A percentile compares a stretch with the other conserved stretches of the same genome.
These are phyloP conservation scores for Tulasnella sp. DNA, from an alignment of 768 basidiomycete genomes.

Conservation along the genomic window DNA sequence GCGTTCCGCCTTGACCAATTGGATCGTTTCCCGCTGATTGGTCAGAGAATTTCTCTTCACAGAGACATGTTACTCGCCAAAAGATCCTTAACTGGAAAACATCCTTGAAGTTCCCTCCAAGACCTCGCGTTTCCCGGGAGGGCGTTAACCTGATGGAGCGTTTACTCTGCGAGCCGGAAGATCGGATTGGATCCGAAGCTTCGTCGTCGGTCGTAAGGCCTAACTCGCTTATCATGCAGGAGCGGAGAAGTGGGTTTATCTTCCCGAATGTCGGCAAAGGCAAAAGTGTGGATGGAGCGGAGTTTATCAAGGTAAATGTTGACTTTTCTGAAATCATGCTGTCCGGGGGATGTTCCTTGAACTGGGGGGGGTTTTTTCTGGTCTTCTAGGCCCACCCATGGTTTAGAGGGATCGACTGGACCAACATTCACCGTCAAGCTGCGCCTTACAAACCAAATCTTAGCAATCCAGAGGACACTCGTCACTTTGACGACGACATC, in stretches of 20 bases:
- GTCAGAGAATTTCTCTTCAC: conserved; percentile 6
- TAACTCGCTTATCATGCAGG: conserved; percentile 63
- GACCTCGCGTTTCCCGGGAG: conserved; percentile 76
- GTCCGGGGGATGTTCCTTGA: not conserved
- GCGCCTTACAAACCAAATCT: conserved; percentile 90
- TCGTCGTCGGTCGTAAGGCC: conserved; percentile 59
- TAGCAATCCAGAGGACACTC: conserved; percentile 69
- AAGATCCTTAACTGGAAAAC: conserved; percentile 96
- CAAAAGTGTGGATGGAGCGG: conserved; percentile 64
- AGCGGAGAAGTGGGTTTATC: conserved; percentile 64
- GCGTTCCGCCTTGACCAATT: conserved; percentile 22
- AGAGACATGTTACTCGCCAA: conserved; percentile 91
- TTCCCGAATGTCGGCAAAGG: conserved; percentile 34
- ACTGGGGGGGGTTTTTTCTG: not conserved
- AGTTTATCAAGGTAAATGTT: conserved; percentile 70
- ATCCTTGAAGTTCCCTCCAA: conserved; percentile 73
- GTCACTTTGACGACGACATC: conserved; percentile 93
- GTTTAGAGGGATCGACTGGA: conserved; percentile 88
- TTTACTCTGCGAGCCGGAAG: conserved; percentile 90
- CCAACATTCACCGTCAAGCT: conserved; percentile 65
- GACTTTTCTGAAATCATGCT: too few relatives aligned
- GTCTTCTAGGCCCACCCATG: conserved; percentile 69
- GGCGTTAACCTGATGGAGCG: conserved; percentile 79
- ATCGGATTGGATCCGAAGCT: conserved; percentile 73
- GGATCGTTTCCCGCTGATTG: not conserved